Conservation (phyloP, 805 yeast species). For the Nakazawaea laoshanensis region DNA sequence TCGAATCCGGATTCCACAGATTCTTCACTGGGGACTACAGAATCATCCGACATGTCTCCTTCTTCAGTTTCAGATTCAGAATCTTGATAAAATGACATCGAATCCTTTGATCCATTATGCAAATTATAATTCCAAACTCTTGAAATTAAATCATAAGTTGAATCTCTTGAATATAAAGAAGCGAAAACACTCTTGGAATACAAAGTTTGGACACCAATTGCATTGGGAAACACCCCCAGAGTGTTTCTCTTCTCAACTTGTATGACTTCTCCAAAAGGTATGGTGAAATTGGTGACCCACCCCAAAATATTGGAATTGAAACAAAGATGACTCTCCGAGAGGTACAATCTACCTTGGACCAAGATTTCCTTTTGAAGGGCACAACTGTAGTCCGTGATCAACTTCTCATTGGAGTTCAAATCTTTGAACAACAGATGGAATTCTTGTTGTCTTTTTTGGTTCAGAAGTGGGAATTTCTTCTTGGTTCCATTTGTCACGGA, state of each 20-base stretch:
- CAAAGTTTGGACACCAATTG: constrained; percentile 52
- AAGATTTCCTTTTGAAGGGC: constrained; percentile 60
- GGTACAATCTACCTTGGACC: constrained; percentile 57
- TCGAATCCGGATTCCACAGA: constrained; percentile 15
- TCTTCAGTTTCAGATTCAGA: constrained; percentile 13
- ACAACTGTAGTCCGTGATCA: constrained; percentile 57
- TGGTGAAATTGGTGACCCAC: constrained; percentile 48
- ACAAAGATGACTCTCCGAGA: constrained; percentile 46
- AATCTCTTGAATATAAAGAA: constrained; percentile 54
- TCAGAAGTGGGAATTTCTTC: constrained; percentile 23
- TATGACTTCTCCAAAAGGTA: constrained; percentile 54
- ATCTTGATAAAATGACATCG: constrained; percentile 9
- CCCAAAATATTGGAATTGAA: constrained; percentile 66
- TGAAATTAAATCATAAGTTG: constrained; percentile 39
- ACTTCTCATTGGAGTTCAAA: constrained; percentile 38
- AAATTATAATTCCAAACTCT: constrained; percentile 51
- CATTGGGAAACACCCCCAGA: constrained; percentile 64
- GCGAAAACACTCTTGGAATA: constrained; percentile 61
- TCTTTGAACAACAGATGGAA: constrained; percentile 54
- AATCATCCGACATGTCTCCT: constrained; percentile 9
- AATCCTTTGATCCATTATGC: constrained; percentile 14
- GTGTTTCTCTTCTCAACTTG: constrained; percentile 59
- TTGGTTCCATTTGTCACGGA: no score
- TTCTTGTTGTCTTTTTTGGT: constrained; percentile 45
- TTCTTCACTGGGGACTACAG: constrained; percentile 14